A percentile compares a stretch with the other conserved stretches of the same genome.
These are phyloP conservation scores for Ulmus americana DNA, from an alignment of 331 rosid genomes.

Conservation along the genomic window DNA sequence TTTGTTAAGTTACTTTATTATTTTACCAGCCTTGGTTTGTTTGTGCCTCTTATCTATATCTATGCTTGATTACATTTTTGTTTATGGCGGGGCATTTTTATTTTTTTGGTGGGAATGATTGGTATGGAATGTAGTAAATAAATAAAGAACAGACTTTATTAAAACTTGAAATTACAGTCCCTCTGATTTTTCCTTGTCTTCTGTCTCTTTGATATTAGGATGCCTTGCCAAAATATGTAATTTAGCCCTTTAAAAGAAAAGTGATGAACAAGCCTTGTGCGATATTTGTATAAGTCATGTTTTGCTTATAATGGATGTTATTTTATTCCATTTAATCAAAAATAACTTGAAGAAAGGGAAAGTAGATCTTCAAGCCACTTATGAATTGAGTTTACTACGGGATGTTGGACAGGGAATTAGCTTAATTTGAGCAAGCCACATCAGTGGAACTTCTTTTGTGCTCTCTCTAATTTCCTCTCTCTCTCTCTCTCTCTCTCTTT, in stretches of 20 bases:
- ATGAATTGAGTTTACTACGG: neutral
- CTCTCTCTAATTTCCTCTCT: neutral
- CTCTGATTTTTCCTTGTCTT: neutral
- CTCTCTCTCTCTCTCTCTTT: too few species aligned
- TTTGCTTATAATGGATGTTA: neutral
- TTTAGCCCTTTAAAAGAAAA: too few species aligned
- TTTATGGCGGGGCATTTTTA: too few species aligned
- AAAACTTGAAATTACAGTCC: too few species aligned
- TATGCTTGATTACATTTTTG: neutral
- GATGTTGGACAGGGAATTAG: conserved; percentile 3
- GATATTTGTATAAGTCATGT: neutral
- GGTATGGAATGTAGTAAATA: too few species aligned
- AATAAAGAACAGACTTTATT: too few species aligned
- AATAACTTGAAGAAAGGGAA: neutral
- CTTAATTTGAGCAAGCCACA: neutral
- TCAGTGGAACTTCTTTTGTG: neutral
- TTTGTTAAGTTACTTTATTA: neutral
- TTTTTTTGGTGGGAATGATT: too few species aligned
- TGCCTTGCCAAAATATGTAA: neutral
- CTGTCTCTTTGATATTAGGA: neutral
- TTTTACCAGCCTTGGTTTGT: neutral
- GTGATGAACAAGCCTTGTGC: too few species aligned
- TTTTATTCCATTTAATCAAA: neutral
- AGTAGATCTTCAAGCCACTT: neutral
- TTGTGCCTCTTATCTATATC: neutral